Percentiles rank a stretch among this genome's conserved stretches.
Evolutionary conservation across 129 eudicot genomes (phyloP).

Genomic region (Lonicera japonica): DNA sequence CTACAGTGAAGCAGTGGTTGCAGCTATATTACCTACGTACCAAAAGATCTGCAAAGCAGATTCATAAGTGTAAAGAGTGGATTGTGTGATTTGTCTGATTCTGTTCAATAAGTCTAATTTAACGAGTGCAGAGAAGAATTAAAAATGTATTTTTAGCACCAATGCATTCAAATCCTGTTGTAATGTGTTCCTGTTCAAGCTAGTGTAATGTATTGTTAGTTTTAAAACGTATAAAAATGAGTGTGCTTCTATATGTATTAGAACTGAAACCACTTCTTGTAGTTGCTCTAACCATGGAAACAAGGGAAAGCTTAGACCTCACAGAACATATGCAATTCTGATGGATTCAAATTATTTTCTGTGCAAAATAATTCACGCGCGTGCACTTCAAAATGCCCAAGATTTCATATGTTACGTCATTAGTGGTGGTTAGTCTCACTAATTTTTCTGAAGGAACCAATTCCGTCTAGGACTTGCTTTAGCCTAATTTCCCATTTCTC

Average conservation of each 20-base stretch:
- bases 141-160: not conserved
- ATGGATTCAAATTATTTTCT: no score
- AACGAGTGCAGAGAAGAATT: not conserved
- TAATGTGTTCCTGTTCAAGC: slow-evolving; percentile 11
- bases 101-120: not conserved
- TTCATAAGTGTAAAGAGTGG: slow-evolving; percentile 20
- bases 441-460: no score
- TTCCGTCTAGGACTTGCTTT: no score
- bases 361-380: no score
- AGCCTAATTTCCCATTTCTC: no score
- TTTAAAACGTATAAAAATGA: slow-evolving; percentile 19
- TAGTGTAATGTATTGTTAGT: slow-evolving; percentile 23
- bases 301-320: no score
- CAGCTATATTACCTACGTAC: slow-evolving; percentile 22
- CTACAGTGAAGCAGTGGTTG: slow-evolving; percentile 24
- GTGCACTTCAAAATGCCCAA: no score
- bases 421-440: no score
- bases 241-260: slow-evolving; percentile 4
- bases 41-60: slow-evolving; percentile 8
- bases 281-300: no score
- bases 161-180: slow-evolving; percentile 6
- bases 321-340: no score
- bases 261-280: no score
- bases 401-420: no score
- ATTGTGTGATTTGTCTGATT: slow-evolving; percentile 16